Conservation (phyloP, 148 eudicot genomes). For the Mesembryanthemum crystallinum region DNA sequence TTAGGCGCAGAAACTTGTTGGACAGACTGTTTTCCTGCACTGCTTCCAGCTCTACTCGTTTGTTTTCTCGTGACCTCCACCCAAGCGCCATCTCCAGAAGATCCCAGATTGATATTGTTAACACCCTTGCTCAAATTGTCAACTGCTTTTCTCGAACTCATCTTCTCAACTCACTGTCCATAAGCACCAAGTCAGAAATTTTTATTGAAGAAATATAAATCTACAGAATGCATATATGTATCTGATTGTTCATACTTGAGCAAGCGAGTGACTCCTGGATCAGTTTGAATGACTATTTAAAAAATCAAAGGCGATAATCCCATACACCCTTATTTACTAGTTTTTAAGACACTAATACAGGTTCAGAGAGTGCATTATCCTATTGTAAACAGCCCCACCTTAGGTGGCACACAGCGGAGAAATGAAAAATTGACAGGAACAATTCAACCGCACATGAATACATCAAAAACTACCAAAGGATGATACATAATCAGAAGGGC, state of each 20-base stretch:
- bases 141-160: conserved; percentile 28
- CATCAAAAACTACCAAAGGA: background rate
- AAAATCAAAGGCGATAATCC: background rate
- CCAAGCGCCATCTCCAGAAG: conserved; percentile 50
- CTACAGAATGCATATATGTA: background rate
- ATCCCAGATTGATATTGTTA: conserved; percentile 33
- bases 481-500: background rate
- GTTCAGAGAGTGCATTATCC: background rate
- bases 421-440: background rate
- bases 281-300: background rate
- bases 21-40: conserved; percentile 25
- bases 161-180: conserved; percentile 21
- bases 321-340: background rate
- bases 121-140: conserved; percentile 42
- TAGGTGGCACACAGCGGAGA: background rate
- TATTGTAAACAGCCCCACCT: background rate
- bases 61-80: conserved; percentile 41
- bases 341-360: background rate
- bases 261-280: background rate
- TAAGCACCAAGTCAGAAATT: background rate
- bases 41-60: conserved; percentile 37
- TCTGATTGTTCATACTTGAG: background rate
- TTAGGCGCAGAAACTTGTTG: conserved; percentile 38
- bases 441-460: background rate
- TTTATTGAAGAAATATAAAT: background rate